Evolutionary conservation across 208 protist species (phyloP), one percentile per base, ranked within the genome.

Genomic region (Angomonas deanei): DNA sequence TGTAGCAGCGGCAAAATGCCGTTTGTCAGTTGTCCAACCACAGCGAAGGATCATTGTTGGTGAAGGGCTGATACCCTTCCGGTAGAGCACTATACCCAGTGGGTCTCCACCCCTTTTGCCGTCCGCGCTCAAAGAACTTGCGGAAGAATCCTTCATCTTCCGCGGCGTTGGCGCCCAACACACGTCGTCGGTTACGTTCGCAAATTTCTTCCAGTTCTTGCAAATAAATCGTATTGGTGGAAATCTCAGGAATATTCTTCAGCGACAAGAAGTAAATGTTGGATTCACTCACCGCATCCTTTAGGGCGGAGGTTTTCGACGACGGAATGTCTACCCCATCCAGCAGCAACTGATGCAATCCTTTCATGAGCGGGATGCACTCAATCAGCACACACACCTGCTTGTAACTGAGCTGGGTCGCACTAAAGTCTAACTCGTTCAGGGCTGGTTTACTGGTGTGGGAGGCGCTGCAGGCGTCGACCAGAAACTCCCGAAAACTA

Each of bases 341-440:
- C 5, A 94, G 61, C 6, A 91, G 68, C 39, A 94, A 76, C 0
- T 89, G 66, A 24, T 77, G 74, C 15, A 92, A 55, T 10, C 61
- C 50, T 2, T n/a, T 42, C 23, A 92, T n/a, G 17, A 54, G 49
- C 10, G 85, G 88, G 17, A 94, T 65, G 21, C 63, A 74, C 13
- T 89, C 70, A 50, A 94, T 86, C 28, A 94, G 32, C 2, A 71
- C 61, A 30, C 63, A 76, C 11, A 86, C 59, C 50, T 94, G 83
- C 33, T 30, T 66, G 1, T 33, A 31, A 23, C 75, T 74, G 17
- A 94, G 75, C 28, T 31, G 39, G 0, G 85, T 94, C 65, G 81
- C 75, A 65, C 78, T 76, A 32, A 94, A 67, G 36, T 92, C 85
- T 17, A 94, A 70, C 69, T 94, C 88, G 61, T 85, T 74, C 17